phyloP scores from a whole-genome alignment of 2,329 filamentous ascomycete genomes.

The Orbilia javanica region DNA sequence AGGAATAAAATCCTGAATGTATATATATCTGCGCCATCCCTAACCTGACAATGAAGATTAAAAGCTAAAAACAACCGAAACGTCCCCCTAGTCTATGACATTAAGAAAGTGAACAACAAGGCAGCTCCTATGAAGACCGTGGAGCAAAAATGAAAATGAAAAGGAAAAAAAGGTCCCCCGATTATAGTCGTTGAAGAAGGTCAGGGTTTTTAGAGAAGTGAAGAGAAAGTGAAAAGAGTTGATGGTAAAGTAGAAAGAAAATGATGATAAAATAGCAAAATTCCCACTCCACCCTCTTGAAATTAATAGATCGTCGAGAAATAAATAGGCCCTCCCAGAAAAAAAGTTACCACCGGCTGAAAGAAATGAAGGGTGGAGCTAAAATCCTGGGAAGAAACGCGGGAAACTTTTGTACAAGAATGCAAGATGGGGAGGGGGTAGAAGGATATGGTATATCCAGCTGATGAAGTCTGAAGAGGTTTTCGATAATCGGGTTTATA shows the following conservation, averaged over 20 bases:
- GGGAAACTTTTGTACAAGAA: constrained; percentile 40
- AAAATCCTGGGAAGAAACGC: background rate
- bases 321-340: background rate
- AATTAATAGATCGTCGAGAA: constrained; percentile 14
- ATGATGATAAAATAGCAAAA: constrained; percentile 15
- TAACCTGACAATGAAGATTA: constrained; percentile 10
- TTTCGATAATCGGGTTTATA: background rate
- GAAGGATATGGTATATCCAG: background rate
- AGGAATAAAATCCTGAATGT: constrained; percentile 40
- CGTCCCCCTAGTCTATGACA: constrained; percentile 37
- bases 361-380: background rate
- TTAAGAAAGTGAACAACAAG: background rate
- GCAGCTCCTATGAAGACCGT: background rate
- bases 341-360: constrained; percentile 2
- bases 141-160: too few relatives aligned
- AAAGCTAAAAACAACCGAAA: constrained; percentile 6
- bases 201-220: background rate
- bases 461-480: background rate
- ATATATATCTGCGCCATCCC: constrained; percentile 45
- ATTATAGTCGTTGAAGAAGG: constrained; percentile 10
- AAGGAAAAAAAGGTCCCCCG: background rate
- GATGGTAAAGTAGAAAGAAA: constrained; percentile 11
- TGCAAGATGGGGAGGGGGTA: background rate
- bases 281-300: constrained; percentile 1
- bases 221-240: constrained; percentile 2